phyloP scores from a whole-genome alignment of 1,284 basidiomycete genomes.

The Vanrija pseudolonga region DNA sequence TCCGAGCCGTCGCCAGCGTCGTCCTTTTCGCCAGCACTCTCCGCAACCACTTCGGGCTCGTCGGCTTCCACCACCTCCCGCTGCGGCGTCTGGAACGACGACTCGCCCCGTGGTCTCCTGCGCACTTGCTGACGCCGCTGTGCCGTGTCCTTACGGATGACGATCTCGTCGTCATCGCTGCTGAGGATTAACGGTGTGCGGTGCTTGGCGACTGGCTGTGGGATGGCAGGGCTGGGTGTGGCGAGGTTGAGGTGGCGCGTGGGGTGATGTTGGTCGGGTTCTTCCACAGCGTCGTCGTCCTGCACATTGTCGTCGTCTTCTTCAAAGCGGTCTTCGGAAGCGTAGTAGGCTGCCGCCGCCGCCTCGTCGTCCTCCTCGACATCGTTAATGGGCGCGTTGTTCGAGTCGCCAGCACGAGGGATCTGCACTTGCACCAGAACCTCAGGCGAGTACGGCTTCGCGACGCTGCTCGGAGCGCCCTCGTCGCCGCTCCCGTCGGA shows the following conservation, averaged over 20 bases:
- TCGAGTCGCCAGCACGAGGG: too few species aligned
- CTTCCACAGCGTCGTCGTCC: too few species aligned
- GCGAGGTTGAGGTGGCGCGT: too few species aligned
- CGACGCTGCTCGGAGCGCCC: too few species aligned
- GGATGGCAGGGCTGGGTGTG: background rate
- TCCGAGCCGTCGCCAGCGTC: too few species aligned
- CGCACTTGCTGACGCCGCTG: background rate
- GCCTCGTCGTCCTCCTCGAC: background rate
- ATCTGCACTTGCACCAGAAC: too few species aligned
- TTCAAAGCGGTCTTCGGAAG: background rate
- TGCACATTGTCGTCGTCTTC: too few species aligned
- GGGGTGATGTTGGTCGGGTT: too few species aligned
- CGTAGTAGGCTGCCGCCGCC: background rate
- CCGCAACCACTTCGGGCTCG: background rate
- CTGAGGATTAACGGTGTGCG: background rate
- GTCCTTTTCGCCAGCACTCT: too few species aligned
- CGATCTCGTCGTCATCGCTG: background rate
- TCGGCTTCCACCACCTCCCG: background rate
- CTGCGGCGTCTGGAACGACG: background rate
- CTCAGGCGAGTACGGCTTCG: too few species aligned
- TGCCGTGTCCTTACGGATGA: background rate
- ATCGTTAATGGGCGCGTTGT: too few species aligned
- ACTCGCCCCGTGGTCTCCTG: background rate
- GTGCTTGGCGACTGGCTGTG: background rate
- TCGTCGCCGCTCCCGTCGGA: too few species aligned